These are phyloP conservation scores for Beauveria medogensis DNA, from an alignment of 2,329 filamentous ascomycete genomes.

Conservation along the genomic window DNA sequence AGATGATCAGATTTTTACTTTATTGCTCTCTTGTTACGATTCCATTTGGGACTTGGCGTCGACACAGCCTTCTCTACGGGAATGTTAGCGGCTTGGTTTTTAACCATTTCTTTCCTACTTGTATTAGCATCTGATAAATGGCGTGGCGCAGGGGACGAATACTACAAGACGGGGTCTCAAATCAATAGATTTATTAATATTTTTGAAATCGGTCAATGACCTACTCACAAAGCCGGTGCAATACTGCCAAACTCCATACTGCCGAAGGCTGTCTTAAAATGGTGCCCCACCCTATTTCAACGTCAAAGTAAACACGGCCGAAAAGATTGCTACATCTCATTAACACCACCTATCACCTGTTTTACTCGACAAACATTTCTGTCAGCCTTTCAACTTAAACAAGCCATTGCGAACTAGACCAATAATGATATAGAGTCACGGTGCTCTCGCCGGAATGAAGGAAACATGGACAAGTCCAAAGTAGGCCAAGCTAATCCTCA, in stretches of 20 bases:
- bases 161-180: not conserved
- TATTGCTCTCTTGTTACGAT: not conserved
- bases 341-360: not conserved
- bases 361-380: not conserved
- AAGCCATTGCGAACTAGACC: not conserved
- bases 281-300: not conserved
- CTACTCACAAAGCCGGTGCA: too few relatives aligned
- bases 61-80: not conserved
- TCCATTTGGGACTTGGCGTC: not conserved
- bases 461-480: slow-evolving; percentile 18
- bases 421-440: not conserved
- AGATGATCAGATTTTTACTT: not conserved
- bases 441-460: not conserved
- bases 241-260: too few relatives aligned
- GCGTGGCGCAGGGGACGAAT: slow-evolving; percentile 1
- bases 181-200: not conserved
- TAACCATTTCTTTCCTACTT: not conserved
- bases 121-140: not conserved
- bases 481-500: slow-evolving; percentile 13
- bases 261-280: not conserved
- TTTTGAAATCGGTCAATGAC: too few relatives aligned
- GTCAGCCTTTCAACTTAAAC: not conserved
- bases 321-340: not conserved
- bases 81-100: not conserved
- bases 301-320: not conserved